Evolutionary conservation across 768 basidiomycete species (phyloP).

Genomic region (Mycena haematopus): DNA sequence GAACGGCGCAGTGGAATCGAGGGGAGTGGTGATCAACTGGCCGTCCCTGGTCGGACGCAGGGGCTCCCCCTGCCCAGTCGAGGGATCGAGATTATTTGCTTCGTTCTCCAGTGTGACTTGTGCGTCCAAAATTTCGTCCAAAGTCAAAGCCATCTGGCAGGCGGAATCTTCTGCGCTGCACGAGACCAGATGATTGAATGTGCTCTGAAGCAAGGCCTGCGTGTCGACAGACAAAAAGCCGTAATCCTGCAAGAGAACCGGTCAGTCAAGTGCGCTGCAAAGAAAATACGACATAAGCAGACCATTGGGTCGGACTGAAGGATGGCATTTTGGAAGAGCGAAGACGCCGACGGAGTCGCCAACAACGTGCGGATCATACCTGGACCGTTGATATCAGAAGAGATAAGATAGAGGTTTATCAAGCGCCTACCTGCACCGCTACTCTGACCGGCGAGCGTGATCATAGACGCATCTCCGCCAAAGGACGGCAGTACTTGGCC

Average conservation of each 20-base stretch:
- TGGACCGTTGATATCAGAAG: no score
- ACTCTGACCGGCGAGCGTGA: conserved; percentile 86
- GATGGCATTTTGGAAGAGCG: conserved; percentile 78
- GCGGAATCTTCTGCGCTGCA: conserved; percentile 52
- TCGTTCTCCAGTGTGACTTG: conserved; percentile 53
- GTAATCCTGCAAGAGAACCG: conserved; percentile 56
- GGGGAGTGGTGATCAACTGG: conserved; percentile 65
- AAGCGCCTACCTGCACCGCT: conserved; percentile 61
- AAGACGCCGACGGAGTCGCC: conserved; percentile 69
- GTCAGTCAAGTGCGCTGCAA: neutral
- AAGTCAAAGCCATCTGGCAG: conserved; percentile 58
- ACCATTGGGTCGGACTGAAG: conserved; percentile 91
- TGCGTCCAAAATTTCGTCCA: conserved; percentile 59
- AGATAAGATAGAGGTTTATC: no score
- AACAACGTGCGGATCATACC: conserved; percentile 77
- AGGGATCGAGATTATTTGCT: conserved; percentile 53
- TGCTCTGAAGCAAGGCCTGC: conserved; percentile 59
- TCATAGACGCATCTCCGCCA: conserved; percentile 65
- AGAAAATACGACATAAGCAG: conserved; percentile 25
- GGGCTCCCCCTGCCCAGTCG: conserved; percentile 59
- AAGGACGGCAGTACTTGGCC: conserved; percentile 62
- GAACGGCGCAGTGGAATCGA: conserved; percentile 68
- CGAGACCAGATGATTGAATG: conserved; percentile 54
- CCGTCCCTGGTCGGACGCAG: conserved; percentile 73
- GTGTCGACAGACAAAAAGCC: conserved; percentile 66